These are phyloP conservation scores for Ophiocordyceps camponoti-rufipedis DNA, from an alignment of 2,329 filamentous ascomycete species.

Conservation along the genomic window DNA sequence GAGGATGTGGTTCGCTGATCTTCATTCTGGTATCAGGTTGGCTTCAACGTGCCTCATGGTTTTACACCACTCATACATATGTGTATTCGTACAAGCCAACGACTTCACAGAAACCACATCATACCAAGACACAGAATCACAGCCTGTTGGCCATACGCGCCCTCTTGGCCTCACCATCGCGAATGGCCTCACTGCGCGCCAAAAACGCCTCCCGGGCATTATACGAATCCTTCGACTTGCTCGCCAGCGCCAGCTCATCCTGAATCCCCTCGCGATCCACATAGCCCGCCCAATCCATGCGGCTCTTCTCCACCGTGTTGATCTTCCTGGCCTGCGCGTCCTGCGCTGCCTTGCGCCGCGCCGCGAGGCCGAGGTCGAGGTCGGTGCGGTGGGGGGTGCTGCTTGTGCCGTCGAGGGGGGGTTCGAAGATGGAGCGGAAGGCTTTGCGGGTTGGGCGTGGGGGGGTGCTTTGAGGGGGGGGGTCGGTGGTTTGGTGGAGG, in stretches of 20 bases:
- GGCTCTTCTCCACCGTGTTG: conserved; percentile 54
- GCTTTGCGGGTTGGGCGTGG: conserved; percentile 32
- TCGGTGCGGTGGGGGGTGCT: conserved; percentile 27
- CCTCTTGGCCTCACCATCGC: conserved; percentile 40
- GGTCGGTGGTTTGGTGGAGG: conserved; percentile 38
- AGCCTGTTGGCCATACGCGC: conserved; percentile 24
- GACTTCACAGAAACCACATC: too few species aligned
- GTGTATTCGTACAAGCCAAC: too few species aligned
- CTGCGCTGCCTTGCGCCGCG: conserved; percentile 27
- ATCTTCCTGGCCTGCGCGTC: conserved; percentile 41
- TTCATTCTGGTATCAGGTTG: too few species aligned
- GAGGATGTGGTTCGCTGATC: too few species aligned
- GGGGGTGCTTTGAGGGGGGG: conserved; percentile 9
- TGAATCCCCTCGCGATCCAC: conserved; percentile 55
- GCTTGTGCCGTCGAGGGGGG: conserved; percentile 20
- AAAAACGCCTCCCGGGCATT: conserved; percentile 45
- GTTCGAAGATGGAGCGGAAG: conserved; percentile 46
- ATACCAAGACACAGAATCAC: too few species aligned
- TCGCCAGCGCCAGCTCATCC: conserved; percentile 47
- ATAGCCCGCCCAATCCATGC: conserved; percentile 56
- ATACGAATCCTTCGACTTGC: conserved; percentile 46
- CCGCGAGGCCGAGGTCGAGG: conserved; percentile 36
- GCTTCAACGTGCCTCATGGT: too few species aligned
- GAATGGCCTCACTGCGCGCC: conserved; percentile 42
- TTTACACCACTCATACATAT: too few species aligned